phyloP scores from a whole-genome alignment of 208 protist species.

The Jaenimonas drosophilae region DNA sequence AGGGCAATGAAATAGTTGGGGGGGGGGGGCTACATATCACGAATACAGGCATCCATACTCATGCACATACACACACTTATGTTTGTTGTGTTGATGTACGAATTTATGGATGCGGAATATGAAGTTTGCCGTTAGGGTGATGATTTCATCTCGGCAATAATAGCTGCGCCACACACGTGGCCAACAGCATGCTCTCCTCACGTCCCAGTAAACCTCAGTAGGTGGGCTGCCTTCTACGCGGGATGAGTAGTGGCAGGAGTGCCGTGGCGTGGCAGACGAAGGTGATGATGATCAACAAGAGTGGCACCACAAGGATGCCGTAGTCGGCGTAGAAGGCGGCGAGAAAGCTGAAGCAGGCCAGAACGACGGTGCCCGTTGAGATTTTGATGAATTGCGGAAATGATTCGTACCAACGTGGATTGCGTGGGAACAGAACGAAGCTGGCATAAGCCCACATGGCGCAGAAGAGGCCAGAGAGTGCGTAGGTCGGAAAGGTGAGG shows the following conservation, averaged over 20 bases:
- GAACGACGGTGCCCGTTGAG: constrained; percentile 17
- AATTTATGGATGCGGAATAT: too few relatives aligned
- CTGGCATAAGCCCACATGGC: constrained; percentile 63
- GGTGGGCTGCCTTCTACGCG: too few relatives aligned
- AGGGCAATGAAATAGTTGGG: constrained; percentile 5
- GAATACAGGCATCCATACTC: too few relatives aligned
- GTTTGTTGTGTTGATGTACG: too few relatives aligned
- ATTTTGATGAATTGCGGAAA: constrained; percentile 41
- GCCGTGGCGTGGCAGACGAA: constrained; percentile 16
- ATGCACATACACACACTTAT: neutral
- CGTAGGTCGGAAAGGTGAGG: constrained; percentile 33
- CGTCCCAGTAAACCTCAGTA: too few relatives aligned
- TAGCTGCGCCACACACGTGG: too few relatives aligned
- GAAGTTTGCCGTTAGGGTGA: too few relatives aligned
- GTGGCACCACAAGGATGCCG: constrained; percentile 39
- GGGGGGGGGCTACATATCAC: too few relatives aligned
- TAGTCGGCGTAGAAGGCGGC: constrained; percentile 68
- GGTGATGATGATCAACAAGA: constrained; percentile 20
- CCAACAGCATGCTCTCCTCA: too few relatives aligned
- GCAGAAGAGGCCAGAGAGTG: constrained; percentile 45
- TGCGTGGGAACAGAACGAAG: constrained; percentile 28
- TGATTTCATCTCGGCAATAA: too few relatives aligned
- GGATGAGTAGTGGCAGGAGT: too few relatives aligned
- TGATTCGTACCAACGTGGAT: constrained; percentile 50
- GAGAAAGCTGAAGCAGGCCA: constrained; percentile 37